Conservation (phyloP, 2,329 filamentous ascomycete genomes). For the Beauveria sp. region DNA sequence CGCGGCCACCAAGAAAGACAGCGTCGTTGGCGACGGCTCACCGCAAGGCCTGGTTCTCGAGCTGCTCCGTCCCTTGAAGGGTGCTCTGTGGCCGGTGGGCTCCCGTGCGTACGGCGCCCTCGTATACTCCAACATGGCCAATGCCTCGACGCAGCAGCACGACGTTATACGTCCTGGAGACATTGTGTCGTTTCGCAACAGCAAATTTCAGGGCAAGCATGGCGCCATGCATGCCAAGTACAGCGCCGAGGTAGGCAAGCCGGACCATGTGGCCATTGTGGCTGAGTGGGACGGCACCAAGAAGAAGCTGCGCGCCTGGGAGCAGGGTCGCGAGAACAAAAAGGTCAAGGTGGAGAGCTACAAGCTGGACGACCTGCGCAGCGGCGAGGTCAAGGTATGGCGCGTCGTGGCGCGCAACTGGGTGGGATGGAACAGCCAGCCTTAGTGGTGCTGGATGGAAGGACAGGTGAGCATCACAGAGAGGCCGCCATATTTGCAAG, state of each 20-base stretch:
- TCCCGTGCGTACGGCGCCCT: constrained; percentile 82
- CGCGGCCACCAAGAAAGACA: constrained; percentile 65
- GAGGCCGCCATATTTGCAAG: constrained; percentile 10
- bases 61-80: constrained; percentile 63
- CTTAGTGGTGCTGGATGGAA: constrained; percentile 34
- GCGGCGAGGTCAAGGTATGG: constrained; percentile 96
- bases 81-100: constrained; percentile 77
- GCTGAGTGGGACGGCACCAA: constrained; percentile 97
- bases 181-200: constrained; percentile 86
- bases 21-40: constrained; percentile 75
- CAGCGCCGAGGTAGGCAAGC: constrained; percentile 75
- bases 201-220: constrained; percentile 90
- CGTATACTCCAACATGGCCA: constrained; percentile 91
- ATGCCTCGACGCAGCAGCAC: constrained; percentile 80
- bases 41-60: constrained; percentile 72
- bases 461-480: constrained; percentile 12
- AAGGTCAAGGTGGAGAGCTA: constrained; percentile 94
- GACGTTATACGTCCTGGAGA: constrained; percentile 93
- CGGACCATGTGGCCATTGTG: constrained; percentile 83
- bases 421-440: constrained; percentile 75
- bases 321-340: constrained; percentile 87
- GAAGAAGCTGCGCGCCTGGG: constrained; percentile 94
- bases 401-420: constrained; percentile 85
- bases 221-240: constrained; percentile 96
- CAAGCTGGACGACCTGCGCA: constrained; percentile 82